phyloP scores from a whole-genome alignment of 1,284 basidiomycete genomes.

The Leccinum subrobustum region DNA sequence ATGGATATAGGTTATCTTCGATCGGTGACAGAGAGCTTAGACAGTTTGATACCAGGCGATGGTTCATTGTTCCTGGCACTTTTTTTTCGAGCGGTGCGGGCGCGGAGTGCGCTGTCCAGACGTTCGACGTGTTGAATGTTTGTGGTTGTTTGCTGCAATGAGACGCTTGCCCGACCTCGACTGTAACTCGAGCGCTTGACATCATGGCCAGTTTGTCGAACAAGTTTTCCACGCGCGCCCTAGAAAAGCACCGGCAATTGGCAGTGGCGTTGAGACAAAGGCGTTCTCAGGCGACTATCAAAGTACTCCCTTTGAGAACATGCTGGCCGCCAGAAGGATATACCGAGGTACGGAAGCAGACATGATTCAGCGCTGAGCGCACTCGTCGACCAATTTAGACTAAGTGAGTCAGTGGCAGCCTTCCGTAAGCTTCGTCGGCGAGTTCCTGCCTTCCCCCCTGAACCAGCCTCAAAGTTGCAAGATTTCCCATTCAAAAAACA shows the following conservation, averaged over 20 bases:
- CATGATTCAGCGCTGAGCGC: not conserved
- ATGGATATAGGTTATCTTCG: not conserved
- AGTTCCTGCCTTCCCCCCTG: conserved; percentile 12
- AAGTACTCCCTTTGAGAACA: conserved; percentile 1
- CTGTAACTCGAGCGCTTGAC: not conserved
- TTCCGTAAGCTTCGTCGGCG: conserved; percentile 13
- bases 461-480: not conserved
- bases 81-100: not conserved
- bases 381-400: conserved; percentile 16
- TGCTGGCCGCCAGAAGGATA: not conserved
- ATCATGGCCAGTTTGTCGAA: not conserved
- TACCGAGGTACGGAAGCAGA: conserved; percentile 5
- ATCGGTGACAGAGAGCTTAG: not conserved
- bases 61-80: not conserved
- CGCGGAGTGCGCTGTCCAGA: not conserved
- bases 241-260: not conserved
- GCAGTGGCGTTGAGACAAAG: conserved; percentile 5
- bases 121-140: not conserved
- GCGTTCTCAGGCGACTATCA: conserved; percentile 6
- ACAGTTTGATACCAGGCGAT: not conserved
- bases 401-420: conserved; percentile 2
- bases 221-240: conserved; percentile 4
- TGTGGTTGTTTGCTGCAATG: not conserved
- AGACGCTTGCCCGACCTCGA: not conserved
- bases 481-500: conserved; percentile 10